These are phyloP conservation scores for Colletotrichum coccodes DNA, from an alignment of 2,329 filamentous ascomycete genomes.

Conservation along the genomic window DNA sequence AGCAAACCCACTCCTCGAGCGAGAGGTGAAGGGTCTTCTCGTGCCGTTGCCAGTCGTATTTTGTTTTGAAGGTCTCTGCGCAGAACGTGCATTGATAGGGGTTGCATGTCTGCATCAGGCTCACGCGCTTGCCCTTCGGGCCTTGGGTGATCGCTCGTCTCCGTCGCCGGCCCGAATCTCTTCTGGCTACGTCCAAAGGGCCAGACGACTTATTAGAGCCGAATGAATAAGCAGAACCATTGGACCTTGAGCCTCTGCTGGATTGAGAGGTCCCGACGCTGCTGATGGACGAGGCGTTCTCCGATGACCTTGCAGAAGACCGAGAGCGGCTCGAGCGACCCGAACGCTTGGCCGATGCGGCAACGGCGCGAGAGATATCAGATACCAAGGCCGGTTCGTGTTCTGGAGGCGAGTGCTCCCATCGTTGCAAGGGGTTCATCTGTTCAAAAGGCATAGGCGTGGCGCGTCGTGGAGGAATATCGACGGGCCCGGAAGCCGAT, in stretches of 20 bases:
- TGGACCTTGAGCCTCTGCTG: conserved; percentile 17
- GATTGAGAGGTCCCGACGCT: conserved; percentile 27
- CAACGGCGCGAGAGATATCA: conserved; percentile 35
- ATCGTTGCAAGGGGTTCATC: conserved; percentile 34
- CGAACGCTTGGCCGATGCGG: conserved; percentile 26
- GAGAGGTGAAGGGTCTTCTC: conserved; percentile 59
- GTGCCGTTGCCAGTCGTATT: conserved; percentile 60
- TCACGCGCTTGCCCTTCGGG: neutral
- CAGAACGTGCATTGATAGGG: conserved; percentile 58
- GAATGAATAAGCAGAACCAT: conserved; percentile 43
- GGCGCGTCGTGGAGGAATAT: conserved; percentile 60
- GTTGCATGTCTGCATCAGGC: conserved; percentile 3
- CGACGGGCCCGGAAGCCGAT: conserved; percentile 51
- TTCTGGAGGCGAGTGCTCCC: conserved; percentile 36
- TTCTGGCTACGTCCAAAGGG: conserved; percentile 4
- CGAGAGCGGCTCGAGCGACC: conserved; percentile 21
- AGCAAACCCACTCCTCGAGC: conserved; percentile 58
- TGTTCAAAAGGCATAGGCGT: conserved; percentile 45
- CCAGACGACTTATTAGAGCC: conserved; percentile 37
- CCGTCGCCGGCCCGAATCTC: neutral
- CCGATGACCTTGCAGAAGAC: conserved; percentile 38
- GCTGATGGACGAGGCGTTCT: conserved; percentile 21
- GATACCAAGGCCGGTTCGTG: conserved; percentile 37
- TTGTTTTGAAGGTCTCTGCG: conserved; percentile 55
- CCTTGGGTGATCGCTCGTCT: conserved; percentile 2